A percentile compares a stretch with the other conserved stretches of the same genome.
These are phyloP conservation scores for Flaveria floridana DNA, from an alignment of 140 eudicot species.

Conservation along the genomic window DNA sequence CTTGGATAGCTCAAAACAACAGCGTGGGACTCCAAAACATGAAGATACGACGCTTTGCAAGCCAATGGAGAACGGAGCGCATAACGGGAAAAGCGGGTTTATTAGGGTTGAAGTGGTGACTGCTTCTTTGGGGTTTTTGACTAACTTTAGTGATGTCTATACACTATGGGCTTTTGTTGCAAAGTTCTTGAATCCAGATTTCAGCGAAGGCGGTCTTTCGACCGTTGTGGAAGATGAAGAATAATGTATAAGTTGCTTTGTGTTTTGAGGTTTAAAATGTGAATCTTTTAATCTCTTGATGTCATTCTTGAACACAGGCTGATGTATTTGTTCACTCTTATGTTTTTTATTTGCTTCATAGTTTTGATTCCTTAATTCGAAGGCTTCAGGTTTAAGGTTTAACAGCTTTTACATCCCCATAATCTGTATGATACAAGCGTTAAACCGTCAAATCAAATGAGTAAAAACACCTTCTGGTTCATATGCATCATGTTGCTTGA, in stretches of 20 bases:
- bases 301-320: constrained; percentile 34
- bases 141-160: constrained; percentile 87
- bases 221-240: constrained; percentile 72
- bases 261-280: constrained; percentile 18
- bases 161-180: constrained; percentile 95
- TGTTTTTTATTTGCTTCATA: constrained; percentile 36
- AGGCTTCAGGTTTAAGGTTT: constrained; percentile 28
- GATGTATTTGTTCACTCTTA: constrained; percentile 61
- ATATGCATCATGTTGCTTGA: constrained; percentile 27
- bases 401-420: constrained; percentile 18
- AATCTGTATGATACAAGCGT: constrained; percentile 25
- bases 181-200: constrained; percentile 76
- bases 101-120: constrained; percentile 92
- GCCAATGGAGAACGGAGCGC: constrained; percentile 82
- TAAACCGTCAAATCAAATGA: constrained; percentile 23
- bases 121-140: constrained; percentile 89
- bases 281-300: constrained; percentile 33
- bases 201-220: constrained; percentile 60
- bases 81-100: constrained; percentile 72
- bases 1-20: constrained; percentile 54
- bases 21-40: constrained; percentile 45
- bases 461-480: constrained; percentile 15
- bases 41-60: constrained; percentile 77
- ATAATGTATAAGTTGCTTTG: constrained; percentile 22
- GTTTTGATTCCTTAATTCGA: constrained; percentile 37